Base-by-base conservation (phyloP, 2,329 filamentous ascomycete genomes). In the Colletotrichum orbiculare region DNA sequence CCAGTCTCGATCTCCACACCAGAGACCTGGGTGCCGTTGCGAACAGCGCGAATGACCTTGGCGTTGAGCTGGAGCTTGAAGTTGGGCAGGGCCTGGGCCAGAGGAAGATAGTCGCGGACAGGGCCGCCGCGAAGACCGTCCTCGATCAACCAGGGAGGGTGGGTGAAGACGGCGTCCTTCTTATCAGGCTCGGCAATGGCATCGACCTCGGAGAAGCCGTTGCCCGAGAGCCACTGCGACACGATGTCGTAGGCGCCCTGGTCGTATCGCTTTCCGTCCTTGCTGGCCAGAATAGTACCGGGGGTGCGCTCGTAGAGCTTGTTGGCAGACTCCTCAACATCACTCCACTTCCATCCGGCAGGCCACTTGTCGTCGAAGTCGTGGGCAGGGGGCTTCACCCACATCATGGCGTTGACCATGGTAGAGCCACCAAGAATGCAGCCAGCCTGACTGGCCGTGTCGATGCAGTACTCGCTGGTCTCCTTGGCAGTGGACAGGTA, bases 41-140 rank as follows among this genome's bases (percentile, higher is more conserved):
- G 68, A 15, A 71, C 46, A 11, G 64, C 64, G 37, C 69, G 68
- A n/a, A 70, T 25, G 52, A 70, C 69, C 63, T 70, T 71, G 56
- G 69, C 56, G 52, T 64, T 57, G 9, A 70, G 64, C 54, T 63
- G 58, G 9, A 70, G 57, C 52, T 67, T 64, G 53, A 87, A 75
- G 54, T 85, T 86, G 4, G 73, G 39, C 0, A 69, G 54, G 35
- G 61, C 56, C 42, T 76, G 74, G 1, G 76, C 76, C 8, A 77
- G 69, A 2, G 78, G 73, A 0, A 81, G 73, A 66, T 85, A 85
- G 4, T 76, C 76, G 25, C 61, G 62, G 37, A 68, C 62, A 11
- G 69, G 69, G 2, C 68, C 67, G 25, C 59, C 69, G n/a, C 69
- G 69, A 12, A 67, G 25, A 8, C 65, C 64, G 45, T 70, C 43